Evolutionary conservation across 345 rosid genomes (phyloP).

Genomic region (Aurinia saxatilis): DNA sequence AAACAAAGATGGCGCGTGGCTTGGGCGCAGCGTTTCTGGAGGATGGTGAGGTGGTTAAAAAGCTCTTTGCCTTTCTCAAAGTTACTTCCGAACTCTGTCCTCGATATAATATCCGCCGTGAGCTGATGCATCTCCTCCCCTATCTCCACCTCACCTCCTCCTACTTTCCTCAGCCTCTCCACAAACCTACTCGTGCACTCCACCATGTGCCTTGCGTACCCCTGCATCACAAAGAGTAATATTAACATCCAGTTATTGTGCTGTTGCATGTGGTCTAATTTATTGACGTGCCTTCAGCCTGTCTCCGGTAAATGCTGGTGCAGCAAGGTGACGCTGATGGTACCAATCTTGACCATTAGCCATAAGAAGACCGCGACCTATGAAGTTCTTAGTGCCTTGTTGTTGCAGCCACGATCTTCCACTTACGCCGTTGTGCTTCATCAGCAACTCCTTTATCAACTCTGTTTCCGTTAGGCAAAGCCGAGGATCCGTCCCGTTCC

Average conservation of each 20-base stretch:
- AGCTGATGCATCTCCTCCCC: constrained; percentile 71
- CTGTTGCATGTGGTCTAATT: constrained; percentile 8
- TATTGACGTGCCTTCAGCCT: constrained; percentile 46
- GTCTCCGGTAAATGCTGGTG: constrained; percentile 59
- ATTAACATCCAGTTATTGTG: background rate
- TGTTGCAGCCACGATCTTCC: constrained; percentile 96
- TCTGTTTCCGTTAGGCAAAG: constrained; percentile 76
- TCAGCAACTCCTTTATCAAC: constrained; percentile 65
- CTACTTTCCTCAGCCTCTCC: constrained; percentile 45
- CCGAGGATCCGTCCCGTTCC: constrained; percentile 92
- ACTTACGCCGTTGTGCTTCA: constrained; percentile 59
- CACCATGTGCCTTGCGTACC: constrained; percentile 71
- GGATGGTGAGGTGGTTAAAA: constrained; percentile 51
- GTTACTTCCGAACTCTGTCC: constrained; percentile 71
- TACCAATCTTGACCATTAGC: constrained; percentile 67
- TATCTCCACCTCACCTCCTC: constrained; percentile 67
- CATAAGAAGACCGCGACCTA: constrained; percentile 76
- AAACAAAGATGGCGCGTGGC: constrained; percentile 79
- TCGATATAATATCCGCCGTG: constrained; percentile 77
- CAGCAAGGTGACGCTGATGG: constrained; percentile 49
- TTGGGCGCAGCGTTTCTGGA: constrained; percentile 71
- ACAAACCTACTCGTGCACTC: constrained; percentile 67
- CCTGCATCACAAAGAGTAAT: constrained; percentile 28
- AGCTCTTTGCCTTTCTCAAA: constrained; percentile 88
- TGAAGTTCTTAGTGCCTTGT: constrained; percentile 79